phyloP scores from a whole-genome alignment of 352 stramenopile species.

The Thraustochytrium sp. region DNA sequence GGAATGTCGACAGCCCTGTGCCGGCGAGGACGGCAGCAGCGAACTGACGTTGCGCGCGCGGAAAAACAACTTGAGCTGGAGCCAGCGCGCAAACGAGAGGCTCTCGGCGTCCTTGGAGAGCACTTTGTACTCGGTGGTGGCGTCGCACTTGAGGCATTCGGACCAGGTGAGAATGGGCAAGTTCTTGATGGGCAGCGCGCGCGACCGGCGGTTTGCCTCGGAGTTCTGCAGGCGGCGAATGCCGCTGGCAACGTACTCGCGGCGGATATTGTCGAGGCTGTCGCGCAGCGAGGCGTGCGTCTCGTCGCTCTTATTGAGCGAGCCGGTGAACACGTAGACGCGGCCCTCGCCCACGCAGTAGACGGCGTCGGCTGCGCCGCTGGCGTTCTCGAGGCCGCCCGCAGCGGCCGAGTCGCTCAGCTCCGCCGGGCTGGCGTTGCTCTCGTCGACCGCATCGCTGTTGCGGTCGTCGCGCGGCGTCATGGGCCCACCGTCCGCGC shows the following conservation, averaged over 20 bases:
- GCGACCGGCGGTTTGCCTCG: neutral
- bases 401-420: neutral
- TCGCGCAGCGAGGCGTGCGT: conserved; percentile 25
- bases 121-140: conserved; percentile 56
- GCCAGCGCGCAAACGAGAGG: conserved; percentile 92
- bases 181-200: conserved; percentile 36
- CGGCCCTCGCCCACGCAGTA: neutral
- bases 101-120: conserved; percentile 90
- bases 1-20: conserved; percentile 54
- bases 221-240: conserved; percentile 34
- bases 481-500: no score
- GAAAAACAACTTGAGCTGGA: conserved; percentile 92
- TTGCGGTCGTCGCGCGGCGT: no score
- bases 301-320: neutral
- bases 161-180: conserved; percentile 88
- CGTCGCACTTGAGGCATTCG: conserved; percentile 87
- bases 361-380: neutral
- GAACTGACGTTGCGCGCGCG: conserved; percentile 59
- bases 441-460: no score
- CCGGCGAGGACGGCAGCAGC: conserved; percentile 47
- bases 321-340: conserved; percentile 20
- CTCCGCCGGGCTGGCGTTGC: neutral
- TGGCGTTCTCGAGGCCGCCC: neutral
- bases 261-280: conserved; percentile 1
- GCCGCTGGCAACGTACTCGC: conserved; percentile 25